phyloP scores from a whole-genome alignment of 2,329 filamentous ascomycete species.

The Sporothrix pseudoabietina region DNA sequence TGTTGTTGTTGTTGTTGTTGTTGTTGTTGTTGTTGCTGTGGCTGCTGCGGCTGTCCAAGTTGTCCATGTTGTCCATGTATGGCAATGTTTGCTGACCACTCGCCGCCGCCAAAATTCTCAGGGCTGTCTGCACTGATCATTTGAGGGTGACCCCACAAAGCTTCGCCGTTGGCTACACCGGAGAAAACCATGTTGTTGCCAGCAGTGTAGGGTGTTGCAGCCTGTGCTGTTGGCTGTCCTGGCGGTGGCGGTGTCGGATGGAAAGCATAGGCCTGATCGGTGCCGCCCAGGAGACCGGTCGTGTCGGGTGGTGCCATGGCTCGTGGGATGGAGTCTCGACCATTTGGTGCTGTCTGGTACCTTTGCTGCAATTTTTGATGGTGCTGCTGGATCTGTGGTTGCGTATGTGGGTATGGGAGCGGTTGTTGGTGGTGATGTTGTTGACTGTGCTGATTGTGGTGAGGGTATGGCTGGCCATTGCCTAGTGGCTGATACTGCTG shows the following conservation, averaged over 20 bases:
- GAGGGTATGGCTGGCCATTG: constrained; percentile 19
- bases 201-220: constrained; percentile 27
- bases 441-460: constrained; percentile 27
- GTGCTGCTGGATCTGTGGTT: background rate
- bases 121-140: constrained; percentile 43
- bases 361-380: background rate
- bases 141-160: constrained; percentile 47
- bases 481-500: constrained; percentile 14
- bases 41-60: constrained; percentile 17
- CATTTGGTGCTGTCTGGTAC: background rate
- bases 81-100: constrained; percentile 15
- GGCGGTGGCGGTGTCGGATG: background rate
- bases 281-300: constrained; percentile 20
- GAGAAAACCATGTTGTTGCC: constrained; percentile 46
- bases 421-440: constrained; percentile 25
- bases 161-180: constrained; percentile 53
- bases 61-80: background rate
- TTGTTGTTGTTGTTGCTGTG: background rate
- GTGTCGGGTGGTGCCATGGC: constrained; percentile 8
- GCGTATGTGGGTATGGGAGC: background rate
- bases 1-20: background rate
- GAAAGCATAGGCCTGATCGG: constrained; percentile 17
- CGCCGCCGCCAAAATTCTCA: constrained; percentile 38
- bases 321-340: constrained; percentile 21
- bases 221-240: background rate